These are phyloP conservation scores for Spinacia oleracea DNA, from an alignment of 179 eudicot species.

Conservation along the genomic window DNA sequence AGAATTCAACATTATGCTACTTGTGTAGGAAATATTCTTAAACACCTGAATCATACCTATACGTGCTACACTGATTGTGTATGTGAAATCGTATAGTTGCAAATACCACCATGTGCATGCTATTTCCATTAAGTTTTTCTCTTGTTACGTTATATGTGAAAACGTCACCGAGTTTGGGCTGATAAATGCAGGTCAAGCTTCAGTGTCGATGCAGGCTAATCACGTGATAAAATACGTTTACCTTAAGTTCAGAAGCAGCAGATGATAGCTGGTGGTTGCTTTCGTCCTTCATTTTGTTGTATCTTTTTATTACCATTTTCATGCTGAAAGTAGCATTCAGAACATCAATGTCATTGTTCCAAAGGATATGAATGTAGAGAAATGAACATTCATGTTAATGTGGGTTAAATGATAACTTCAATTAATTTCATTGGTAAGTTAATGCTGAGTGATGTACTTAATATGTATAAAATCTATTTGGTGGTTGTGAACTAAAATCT, in stretches of 20 bases:
- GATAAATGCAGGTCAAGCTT: neutral
- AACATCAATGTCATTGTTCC: slow-evolving; percentile 18
- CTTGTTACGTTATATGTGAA: neutral
- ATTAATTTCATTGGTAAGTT: too few species aligned
- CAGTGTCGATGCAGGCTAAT: slow-evolving; percentile 1
- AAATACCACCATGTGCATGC: slow-evolving; percentile 1
- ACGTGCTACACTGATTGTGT: neutral
- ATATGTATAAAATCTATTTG: neutral
- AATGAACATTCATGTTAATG: neutral
- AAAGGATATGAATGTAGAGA: neutral
- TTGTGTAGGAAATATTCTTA: too few species aligned
- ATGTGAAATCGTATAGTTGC: neutral
- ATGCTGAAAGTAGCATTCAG: slow-evolving; percentile 31
- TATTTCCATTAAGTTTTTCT: neutral
- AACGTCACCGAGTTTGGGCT: neutral
- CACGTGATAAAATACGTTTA: slow-evolving; percentile 13
- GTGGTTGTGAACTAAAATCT: neutral
- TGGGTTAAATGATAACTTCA: neutral
- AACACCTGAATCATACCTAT: too few species aligned
- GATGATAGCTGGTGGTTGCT: slow-evolving; percentile 30
- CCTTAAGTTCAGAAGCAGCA: slow-evolving; percentile 40
- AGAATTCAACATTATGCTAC: too few species aligned
- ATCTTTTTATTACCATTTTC: slow-evolving; percentile 34
- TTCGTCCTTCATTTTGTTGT: slow-evolving; percentile 35
- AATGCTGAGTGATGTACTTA: too few species aligned